These are phyloP conservation scores for Suillus fuscotomentosus DNA, from an alignment of 768 basidiomycete genomes.

Conservation along the genomic window DNA sequence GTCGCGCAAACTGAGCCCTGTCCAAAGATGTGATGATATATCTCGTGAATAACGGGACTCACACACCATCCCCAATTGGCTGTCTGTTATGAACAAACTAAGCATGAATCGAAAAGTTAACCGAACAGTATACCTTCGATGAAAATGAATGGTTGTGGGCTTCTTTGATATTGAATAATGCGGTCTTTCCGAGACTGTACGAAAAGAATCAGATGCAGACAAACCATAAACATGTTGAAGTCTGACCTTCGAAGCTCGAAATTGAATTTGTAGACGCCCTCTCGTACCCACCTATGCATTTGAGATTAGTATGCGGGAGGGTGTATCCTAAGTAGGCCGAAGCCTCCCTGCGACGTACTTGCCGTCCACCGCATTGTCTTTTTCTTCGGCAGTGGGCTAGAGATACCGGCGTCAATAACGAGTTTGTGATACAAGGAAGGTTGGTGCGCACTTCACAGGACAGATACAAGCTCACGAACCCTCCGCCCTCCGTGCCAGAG, in stretches of 20 bases:
- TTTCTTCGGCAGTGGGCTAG: constrained; percentile 78
- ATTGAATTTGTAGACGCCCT: constrained; percentile 82
- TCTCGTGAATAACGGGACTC: neutral
- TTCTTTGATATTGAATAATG: constrained; percentile 67
- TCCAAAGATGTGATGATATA: constrained; percentile 3
- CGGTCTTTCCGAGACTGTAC: constrained; percentile 45
- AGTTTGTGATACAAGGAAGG: neutral
- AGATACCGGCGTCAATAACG: constrained; percentile 7
- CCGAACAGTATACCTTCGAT: constrained; percentile 45
- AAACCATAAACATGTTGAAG: neutral
- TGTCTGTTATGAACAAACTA: constrained; percentile 41
- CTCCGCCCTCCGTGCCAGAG: constrained; percentile 62
- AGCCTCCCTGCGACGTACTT: constrained; percentile 36
- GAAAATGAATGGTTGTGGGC: constrained; percentile 83
- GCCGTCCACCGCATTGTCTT: constrained; percentile 60
- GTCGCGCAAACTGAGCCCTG: constrained; percentile 78
- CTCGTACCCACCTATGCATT: constrained; percentile 68
- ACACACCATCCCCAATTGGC: constrained; percentile 86
- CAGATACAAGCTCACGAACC: constrained; percentile 73
- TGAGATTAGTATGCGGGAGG: neutral
- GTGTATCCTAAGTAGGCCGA: neutral
- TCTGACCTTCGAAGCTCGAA: constrained; percentile 75
- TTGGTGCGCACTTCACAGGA: constrained; percentile 69
- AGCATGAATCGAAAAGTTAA: constrained; percentile 13
- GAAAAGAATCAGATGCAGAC: neutral